Conservation (phyloP, 352 stramenopile genomes). For the Pythium aphanidermatum region DNA sequence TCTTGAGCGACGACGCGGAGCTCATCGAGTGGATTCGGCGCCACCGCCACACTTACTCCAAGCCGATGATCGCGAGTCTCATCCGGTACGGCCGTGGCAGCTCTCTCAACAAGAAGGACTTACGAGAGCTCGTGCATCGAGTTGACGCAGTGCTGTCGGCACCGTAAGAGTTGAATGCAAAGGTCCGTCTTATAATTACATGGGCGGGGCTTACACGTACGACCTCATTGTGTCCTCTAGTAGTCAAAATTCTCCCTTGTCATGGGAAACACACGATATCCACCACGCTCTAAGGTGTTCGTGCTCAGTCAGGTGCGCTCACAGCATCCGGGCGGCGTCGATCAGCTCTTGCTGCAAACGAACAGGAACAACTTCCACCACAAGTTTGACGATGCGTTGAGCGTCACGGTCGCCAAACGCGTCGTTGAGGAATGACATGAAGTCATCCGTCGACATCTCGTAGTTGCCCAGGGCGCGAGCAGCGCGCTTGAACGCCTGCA, state of each 20-base stretch:
- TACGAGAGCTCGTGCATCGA: slow-evolving; percentile 55
- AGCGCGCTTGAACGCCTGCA: slow-evolving; percentile 59
- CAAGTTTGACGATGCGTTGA: slow-evolving; percentile 51
- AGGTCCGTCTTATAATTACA: too few relatives aligned
- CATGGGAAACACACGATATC: too few relatives aligned
- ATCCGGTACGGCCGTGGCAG: slow-evolving; percentile 62
- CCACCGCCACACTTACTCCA: slow-evolving; percentile 58
- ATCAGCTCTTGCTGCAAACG: slow-evolving; percentile 56
- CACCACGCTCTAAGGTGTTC: too few relatives aligned
- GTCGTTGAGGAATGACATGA: slow-evolving; percentile 48
- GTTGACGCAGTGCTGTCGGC: slow-evolving; percentile 45
- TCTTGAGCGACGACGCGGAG: slow-evolving; percentile 78
- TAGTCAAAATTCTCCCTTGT: too few relatives aligned
- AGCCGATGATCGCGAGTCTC: slow-evolving; percentile 50
- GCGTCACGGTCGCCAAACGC: slow-evolving; percentile 55
- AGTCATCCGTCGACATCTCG: slow-evolving; percentile 58
- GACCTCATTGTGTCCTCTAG: too few relatives aligned
- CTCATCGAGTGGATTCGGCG: slow-evolving; percentile 74
- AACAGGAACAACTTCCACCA: slow-evolving; percentile 57
- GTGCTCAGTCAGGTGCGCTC: too few relatives aligned
- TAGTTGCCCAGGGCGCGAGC: slow-evolving; percentile 64
- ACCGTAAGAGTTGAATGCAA: too few relatives aligned
- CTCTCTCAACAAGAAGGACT: slow-evolving; percentile 38
- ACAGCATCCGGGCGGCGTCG: slow-evolving; percentile 26
- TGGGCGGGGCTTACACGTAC: too few relatives aligned